Evolutionary conservation across 2,329 filamentous ascomycete species (phyloP), one percentile per base, ranked within the genome.

Genomic region (Rutstroemia sp.): DNA sequence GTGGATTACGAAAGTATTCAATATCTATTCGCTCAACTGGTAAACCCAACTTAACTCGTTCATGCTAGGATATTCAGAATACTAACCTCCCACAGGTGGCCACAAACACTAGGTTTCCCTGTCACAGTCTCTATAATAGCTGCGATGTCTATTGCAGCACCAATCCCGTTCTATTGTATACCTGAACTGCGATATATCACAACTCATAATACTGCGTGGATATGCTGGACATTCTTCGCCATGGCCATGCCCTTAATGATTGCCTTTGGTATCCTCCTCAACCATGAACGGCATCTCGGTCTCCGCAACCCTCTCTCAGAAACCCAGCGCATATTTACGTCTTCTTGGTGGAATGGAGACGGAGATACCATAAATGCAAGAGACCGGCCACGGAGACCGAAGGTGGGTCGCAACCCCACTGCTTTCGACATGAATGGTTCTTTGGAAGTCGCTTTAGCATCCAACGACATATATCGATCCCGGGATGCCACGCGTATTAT

Each of bases 1-100:
- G 59, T 87, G 83, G 82, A 86, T 87, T 66, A 87, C 84, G 49
- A 87, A 86, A 66, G 78, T 87, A 5, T 87, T 87, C 69, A 87
- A 87, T 64, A 75, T 87, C 21, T 87, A 87, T 73, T 82, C 79
- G 59, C 73, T 87, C 56, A 87, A 87, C 71, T 87, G 84, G 84
- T 71, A 53, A 34, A 52, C 54, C 12, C 37, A n/a, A 27, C 10
- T 16, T 30, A n/a, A 27, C 10, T 16, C 18, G 39, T 9, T 42
- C 18, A 27, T 12, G 23, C 12, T 27, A 7, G 23, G 23, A 34
- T 16, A 27, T n/a, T 6, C 16, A 30, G 10, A 30, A 21, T 16
- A 27, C 53, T 39, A 46, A 39, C 45, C 44, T 21, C 44, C 37
- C 3, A 38, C 41, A 76, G 73, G 73, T 87, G 83, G 83, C 83